These are phyloP conservation scores for Populus hybrid DNA, from an alignment of 441 rosid species.

Conservation along the genomic window DNA sequence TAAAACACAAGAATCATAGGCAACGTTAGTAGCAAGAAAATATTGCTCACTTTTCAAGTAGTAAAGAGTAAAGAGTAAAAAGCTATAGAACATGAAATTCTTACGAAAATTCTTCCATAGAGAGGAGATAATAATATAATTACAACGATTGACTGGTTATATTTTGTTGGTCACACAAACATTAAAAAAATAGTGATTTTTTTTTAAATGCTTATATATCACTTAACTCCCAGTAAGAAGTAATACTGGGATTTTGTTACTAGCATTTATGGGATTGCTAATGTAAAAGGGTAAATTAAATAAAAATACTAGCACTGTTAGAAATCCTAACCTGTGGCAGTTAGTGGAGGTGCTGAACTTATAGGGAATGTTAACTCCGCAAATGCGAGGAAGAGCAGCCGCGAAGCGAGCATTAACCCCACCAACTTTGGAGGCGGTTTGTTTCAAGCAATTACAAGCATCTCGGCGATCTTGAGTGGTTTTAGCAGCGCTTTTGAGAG, in stretches of 20 bases:
- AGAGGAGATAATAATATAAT: too few relatives aligned
- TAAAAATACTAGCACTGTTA: too few relatives aligned
- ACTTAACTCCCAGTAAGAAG: not conserved
- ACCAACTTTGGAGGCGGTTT: not conserved
- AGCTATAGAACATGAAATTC: too few relatives aligned
- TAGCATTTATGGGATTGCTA: not conserved
- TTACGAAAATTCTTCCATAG: too few relatives aligned
- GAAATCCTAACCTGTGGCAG: constrained; percentile 28
- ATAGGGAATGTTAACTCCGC: constrained; percentile 40
- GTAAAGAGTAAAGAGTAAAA: too few relatives aligned
- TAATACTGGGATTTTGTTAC: not conserved
- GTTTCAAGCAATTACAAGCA: constrained; percentile 21
- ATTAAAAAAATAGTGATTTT: too few relatives aligned
- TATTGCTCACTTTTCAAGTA: not conserved
- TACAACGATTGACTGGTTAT: not conserved
- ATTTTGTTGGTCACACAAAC: too few relatives aligned
- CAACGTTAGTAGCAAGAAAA: not conserved
- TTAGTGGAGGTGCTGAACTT: constrained; percentile 37
- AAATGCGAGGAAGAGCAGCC: constrained; percentile 27
- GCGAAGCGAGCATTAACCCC: constrained; percentile 14
- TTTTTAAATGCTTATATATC: not conserved
- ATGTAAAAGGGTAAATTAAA: not conserved
- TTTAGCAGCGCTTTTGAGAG: constrained; percentile 7
- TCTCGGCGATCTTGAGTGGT: constrained; percentile 23
- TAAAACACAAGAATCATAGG: not conserved